A percentile compares a stretch with the other conserved stretches of the same genome.
Evolutionary conservation across 495 filamentous ascomycete species (phyloP).

Genomic region (Collariella sp.): DNA sequence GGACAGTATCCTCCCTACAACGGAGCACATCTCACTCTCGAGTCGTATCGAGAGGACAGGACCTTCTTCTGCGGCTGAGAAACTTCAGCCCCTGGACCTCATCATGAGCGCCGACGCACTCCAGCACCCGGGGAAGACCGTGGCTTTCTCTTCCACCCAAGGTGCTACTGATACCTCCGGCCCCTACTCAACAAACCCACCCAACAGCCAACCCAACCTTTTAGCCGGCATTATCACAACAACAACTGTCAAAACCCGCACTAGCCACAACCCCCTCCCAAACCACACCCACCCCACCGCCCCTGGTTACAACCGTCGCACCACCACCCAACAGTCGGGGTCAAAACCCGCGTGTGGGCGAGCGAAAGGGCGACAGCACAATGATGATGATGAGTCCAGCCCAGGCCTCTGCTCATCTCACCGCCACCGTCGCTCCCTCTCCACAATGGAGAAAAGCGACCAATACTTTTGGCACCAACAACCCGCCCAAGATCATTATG

Average conservation of each 20-base stretch:
- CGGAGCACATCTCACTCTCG: conserved; percentile 6
- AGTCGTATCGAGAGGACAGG: neutral
- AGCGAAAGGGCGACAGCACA: too few species aligned
- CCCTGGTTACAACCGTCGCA: neutral
- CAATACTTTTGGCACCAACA: neutral
- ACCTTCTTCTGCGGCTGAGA: neutral
- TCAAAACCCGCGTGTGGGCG: conserved; percentile 9
- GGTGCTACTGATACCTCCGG: conserved; percentile 16
- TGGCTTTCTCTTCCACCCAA: neutral
- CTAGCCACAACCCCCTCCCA: neutral
- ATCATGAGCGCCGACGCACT: neutral
- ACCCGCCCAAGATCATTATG: neutral
- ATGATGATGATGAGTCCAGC: neutral
- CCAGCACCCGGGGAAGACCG: neutral
- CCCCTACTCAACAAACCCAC: neutral
- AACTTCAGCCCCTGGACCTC: neutral
- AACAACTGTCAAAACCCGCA: neutral
- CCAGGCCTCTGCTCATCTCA: neutral
- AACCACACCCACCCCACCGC: neutral
- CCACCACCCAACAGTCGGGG: neutral
- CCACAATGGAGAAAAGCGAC: too few species aligned
- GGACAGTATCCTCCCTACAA: conserved; percentile 11
- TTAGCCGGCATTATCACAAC: neutral
- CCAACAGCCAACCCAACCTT: neutral
- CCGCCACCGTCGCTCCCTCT: neutral